Evolutionary conservation across 2,329 filamentous ascomycete genomes (phyloP).

Genomic region (Colletotrichum karsti): DNA sequence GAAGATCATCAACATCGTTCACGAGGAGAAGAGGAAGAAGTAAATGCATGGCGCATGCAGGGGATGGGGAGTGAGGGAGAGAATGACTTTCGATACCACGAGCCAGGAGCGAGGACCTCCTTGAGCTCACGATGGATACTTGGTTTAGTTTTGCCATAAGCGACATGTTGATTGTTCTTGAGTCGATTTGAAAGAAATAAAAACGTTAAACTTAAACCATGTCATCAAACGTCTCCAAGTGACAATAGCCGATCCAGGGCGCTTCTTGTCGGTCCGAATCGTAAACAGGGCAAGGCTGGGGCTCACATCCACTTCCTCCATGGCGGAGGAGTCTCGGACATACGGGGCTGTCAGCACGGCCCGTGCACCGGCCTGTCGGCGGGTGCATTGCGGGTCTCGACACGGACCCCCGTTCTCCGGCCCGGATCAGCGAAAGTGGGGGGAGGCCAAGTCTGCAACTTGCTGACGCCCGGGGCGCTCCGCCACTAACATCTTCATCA

Average conservation of each 20-base stretch:
- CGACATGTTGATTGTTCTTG: neutral
- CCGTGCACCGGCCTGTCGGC: too few relatives aligned
- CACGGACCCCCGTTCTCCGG: too few relatives aligned
- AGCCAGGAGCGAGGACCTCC: neutral
- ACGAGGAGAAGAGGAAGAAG: slow-evolving; percentile 66
- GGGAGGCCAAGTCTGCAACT: too few relatives aligned
- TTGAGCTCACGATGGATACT: neutral
- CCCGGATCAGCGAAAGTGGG: too few relatives aligned
- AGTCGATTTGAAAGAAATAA: neutral
- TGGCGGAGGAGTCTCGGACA: too few relatives aligned
- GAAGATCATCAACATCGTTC: slow-evolving; percentile 86
- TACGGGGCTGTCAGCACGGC: too few relatives aligned
- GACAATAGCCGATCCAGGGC: neutral
- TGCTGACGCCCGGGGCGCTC: too few relatives aligned
- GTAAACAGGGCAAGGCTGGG: too few relatives aligned
- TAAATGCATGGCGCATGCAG: slow-evolving; percentile 37
- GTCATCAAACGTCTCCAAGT: neutral
- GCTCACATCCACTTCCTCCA: too few relatives aligned
- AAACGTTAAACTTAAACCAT: neutral
- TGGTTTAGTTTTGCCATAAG: slow-evolving; percentile 12
- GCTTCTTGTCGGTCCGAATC: too few relatives aligned
- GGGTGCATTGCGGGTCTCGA: too few relatives aligned
- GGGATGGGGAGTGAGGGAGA: neutral
- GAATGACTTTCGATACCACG: slow-evolving; percentile 19
- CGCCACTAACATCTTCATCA: too few relatives aligned